Evolutionary conservation across 257 asterid genomes (phyloP).

Genomic region (Apocynum venetum): DNA sequence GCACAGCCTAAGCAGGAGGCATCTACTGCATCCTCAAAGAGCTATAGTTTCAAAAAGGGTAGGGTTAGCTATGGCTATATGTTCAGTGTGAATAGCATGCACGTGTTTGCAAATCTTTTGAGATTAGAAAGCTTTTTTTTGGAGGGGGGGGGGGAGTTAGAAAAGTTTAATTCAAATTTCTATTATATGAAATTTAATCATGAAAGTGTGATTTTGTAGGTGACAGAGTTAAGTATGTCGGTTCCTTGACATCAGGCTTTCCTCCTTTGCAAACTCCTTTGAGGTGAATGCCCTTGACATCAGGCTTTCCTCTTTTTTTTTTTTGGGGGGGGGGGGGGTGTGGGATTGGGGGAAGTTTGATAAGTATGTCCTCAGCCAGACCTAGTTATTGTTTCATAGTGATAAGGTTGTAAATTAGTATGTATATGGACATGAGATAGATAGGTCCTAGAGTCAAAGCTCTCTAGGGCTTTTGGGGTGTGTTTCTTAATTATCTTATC

Average conservation of each 20-base stretch:
- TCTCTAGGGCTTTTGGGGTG: background rate
- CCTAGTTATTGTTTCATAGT: background rate
- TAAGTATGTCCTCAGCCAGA: background rate
- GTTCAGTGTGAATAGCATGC: background rate
- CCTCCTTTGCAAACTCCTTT: conserved; percentile 49
- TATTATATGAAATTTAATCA: background rate
- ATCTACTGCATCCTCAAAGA: conserved; percentile 78
- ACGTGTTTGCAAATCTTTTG: background rate
- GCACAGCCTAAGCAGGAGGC: conserved; percentile 82
- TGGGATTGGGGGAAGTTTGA: background rate
- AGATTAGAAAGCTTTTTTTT: background rate
- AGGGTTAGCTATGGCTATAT: conserved; percentile 5
- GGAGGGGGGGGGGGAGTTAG: background rate
- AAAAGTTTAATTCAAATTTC: background rate
- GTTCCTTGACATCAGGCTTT: conserved; percentile 45
- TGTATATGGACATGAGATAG: background rate
- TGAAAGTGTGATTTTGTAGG: conserved; percentile 41
- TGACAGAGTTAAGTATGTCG: conserved; percentile 76
- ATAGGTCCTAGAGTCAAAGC: background rate
- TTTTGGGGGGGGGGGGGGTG: background rate
- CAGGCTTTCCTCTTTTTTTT: background rate
- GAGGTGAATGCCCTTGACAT: conserved; percentile 36
- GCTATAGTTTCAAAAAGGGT: conserved; percentile 66
- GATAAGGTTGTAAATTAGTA: background rate
- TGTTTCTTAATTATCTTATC: background rate